Percentiles rank a stretch among this genome's conserved stretches.
These are phyloP conservation scores for Hypoxylon sp. DNA, from an alignment of 2,329 filamentous ascomycete species.

Conservation along the genomic window DNA sequence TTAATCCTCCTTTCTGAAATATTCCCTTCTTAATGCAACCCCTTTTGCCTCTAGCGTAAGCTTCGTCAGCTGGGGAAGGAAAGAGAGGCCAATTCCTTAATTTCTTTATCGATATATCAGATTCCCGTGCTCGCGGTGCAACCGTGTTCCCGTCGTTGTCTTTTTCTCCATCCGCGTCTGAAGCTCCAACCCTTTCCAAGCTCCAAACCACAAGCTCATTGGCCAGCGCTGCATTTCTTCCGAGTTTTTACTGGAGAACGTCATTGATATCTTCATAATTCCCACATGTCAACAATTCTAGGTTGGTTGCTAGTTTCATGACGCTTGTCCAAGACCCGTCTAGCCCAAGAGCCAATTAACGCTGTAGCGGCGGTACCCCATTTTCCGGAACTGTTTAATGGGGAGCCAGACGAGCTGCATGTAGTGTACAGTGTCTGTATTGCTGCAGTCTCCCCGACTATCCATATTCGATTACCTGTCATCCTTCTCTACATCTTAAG, in stretches of 20 bases:
- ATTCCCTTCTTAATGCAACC: constrained; percentile 28
- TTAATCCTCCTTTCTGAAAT: constrained; percentile 33
- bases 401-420: constrained; percentile 34
- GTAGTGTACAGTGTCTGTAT: constrained; percentile 28
- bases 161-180: constrained; percentile 8
- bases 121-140: constrained; percentile 21
- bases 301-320: constrained; percentile 23
- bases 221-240: background rate
- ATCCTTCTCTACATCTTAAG: constrained; percentile 9
- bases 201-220: background rate
- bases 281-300: constrained; percentile 8
- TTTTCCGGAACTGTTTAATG: constrained; percentile 26
- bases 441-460: constrained; percentile 25
- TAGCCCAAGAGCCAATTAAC: constrained; percentile 25
- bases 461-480: constrained; percentile 18
- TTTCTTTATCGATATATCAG: constrained; percentile 40
- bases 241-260: constrained; percentile 3
- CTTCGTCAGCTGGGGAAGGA: constrained; percentile 5
- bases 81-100: constrained; percentile 20
- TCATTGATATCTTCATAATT: constrained; percentile 11
- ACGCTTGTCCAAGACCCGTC: constrained; percentile 29
- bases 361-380: constrained; percentile 26
- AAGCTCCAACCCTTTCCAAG: background rate
- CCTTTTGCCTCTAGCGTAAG: constrained; percentile 27
- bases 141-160: constrained; percentile 19